Percentiles rank a stretch among this genome's conserved stretches.
Evolutionary conservation across 2,329 filamentous ascomycete species (phyloP).

Genomic region (Zymoseptoria tritici): DNA sequence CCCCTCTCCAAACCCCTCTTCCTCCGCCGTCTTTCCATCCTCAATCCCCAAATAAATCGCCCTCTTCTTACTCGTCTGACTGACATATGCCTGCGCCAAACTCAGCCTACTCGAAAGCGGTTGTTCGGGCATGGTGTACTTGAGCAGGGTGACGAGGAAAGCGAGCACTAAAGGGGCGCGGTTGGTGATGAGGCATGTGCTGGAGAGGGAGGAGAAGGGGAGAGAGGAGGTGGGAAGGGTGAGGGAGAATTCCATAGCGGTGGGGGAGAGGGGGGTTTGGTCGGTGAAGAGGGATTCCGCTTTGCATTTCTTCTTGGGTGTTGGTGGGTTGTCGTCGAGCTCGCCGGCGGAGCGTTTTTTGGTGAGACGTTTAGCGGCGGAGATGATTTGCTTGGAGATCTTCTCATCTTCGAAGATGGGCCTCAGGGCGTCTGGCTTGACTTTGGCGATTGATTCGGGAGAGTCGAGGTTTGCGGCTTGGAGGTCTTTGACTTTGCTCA

Average conservation of each 20-base stretch:
- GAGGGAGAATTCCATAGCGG: constrained; percentile 57
- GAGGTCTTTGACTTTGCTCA: constrained; percentile 49
- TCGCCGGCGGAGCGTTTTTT: constrained; percentile 47
- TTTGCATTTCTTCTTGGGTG: constrained; percentile 33
- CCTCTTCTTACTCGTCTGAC: constrained; percentile 69
- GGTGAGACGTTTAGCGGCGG: constrained; percentile 48
- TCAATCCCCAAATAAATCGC: constrained; percentile 68
- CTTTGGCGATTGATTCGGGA: constrained; percentile 43
- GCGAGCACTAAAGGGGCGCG: constrained; percentile 75
- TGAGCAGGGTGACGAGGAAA: constrained; percentile 65
- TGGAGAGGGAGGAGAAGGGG: constrained; percentile 53
- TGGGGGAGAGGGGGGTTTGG: constrained; percentile 33
- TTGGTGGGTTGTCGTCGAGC: constrained; percentile 20
- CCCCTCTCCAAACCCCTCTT: constrained; percentile 65
- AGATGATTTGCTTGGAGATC: constrained; percentile 48
- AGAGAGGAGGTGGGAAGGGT: constrained; percentile 48
- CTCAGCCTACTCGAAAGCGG: constrained; percentile 77
- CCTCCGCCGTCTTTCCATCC: constrained; percentile 55
- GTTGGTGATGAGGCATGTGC: constrained; percentile 61
- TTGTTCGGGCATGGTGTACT: constrained; percentile 78
- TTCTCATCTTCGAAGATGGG: constrained; percentile 46
- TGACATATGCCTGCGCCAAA: constrained; percentile 75
- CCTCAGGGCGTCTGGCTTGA: constrained; percentile 38
- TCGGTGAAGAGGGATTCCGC: constrained; percentile 25
- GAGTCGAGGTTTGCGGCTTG: constrained; percentile 42